phyloP scores from a whole-genome alignment of 2,329 filamentous ascomycete genomes.

The Pseudodiploospora longispora region DNA sequence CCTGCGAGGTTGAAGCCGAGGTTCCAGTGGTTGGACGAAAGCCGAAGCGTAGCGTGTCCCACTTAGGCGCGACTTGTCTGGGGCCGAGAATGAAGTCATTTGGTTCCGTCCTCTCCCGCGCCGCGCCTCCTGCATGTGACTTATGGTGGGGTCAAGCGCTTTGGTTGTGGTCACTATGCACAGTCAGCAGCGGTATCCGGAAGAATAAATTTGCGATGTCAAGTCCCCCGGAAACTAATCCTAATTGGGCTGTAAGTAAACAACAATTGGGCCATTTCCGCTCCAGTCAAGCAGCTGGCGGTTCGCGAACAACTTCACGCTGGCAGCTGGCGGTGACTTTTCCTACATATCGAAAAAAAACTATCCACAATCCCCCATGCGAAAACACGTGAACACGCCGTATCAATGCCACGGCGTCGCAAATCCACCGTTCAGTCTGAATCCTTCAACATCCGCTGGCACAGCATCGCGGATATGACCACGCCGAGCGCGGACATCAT shows the following conservation, averaged over 20 bases:
- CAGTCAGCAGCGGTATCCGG: neutral
- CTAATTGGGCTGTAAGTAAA: neutral
- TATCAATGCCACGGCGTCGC: conserved; percentile 23
- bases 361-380: neutral
- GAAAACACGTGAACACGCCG: conserved; percentile 5
- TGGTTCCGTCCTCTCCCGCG: neutral
- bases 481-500: conserved; percentile 34
- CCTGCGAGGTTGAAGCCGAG: conserved; percentile 8
- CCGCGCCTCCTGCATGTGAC: conserved; percentile 17
- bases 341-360: neutral
- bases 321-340: conserved; percentile 3
- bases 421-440: conserved; percentile 17
- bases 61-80: conserved; percentile 4
- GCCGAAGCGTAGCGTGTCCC: conserved; percentile 4
- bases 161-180: too few species aligned
- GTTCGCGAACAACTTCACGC: conserved; percentile 3
- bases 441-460: conserved; percentile 26
- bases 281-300: neutral
- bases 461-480: conserved; percentile 25
- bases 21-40: conserved; percentile 1
- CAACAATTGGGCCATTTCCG: conserved; percentile 1
- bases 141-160: conserved; percentile 9
- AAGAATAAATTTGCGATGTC: conserved; percentile 3
- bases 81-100: conserved; percentile 17
- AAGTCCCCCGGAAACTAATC: conserved; percentile 1